phyloP scores from a whole-genome alignment of 306 rosid species.

The Rubus parviflorus region DNA sequence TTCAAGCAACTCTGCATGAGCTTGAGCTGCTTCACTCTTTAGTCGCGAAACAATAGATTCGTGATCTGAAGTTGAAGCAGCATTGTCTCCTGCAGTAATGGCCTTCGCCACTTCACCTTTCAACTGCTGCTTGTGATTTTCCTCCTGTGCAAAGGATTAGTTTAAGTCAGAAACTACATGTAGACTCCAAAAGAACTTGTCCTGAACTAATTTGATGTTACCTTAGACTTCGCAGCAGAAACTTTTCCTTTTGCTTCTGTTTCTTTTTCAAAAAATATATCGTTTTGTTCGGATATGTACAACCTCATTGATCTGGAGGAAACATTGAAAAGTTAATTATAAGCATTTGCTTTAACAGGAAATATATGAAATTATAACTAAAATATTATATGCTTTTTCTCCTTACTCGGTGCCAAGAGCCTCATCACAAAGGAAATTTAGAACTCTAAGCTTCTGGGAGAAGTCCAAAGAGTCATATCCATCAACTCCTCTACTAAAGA shows the following conservation, averaged over 20 bases:
- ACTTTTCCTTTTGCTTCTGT: constrained; percentile 40
- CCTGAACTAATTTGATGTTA: background rate
- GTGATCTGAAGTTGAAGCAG: constrained; percentile 24
- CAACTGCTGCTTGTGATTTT: constrained; percentile 33
- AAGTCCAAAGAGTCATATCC: constrained; percentile 34
- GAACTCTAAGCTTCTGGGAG: constrained; percentile 36
- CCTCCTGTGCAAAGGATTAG: constrained; percentile 24
- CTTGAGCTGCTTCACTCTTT: constrained; percentile 49
- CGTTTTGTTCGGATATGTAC: constrained; percentile 40
- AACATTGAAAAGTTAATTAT: background rate
- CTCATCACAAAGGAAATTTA: constrained; percentile 49
- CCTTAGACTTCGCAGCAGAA: constrained; percentile 41
- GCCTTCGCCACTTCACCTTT: constrained; percentile 39
- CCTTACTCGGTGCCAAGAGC: constrained; percentile 46
- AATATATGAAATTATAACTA: background rate
- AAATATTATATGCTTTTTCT: background rate
- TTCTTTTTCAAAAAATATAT: constrained; percentile 4
- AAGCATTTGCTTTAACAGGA: too few relatives aligned
- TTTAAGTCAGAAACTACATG: background rate
- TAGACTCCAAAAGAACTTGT: background rate
- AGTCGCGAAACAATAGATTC: constrained; percentile 33
- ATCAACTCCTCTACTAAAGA: constrained; percentile 26
- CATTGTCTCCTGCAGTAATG: constrained; percentile 20
- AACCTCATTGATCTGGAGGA: constrained; percentile 39
- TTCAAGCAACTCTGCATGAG: constrained; percentile 46